Evolutionary conservation across 2,329 filamentous ascomycete species (phyloP), one percentile per base, ranked within the genome.

Genomic region (Ceratocystis albifundus): DNA sequence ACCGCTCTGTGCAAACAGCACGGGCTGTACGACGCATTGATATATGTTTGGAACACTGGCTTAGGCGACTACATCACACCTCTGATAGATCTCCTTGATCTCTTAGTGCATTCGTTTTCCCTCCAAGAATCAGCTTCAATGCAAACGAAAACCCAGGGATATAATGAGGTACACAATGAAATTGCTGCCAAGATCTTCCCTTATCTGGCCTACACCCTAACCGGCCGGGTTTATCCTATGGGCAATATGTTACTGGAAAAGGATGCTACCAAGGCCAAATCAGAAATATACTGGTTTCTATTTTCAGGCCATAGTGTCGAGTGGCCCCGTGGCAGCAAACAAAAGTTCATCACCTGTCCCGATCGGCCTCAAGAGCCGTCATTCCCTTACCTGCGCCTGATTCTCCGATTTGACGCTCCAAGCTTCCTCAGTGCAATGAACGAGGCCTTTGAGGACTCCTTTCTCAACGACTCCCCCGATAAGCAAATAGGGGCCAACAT

Each of bases 41-140:
- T 95, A 55, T 96, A 97, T 74, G 89, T 99, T 66, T 99, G 94
- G 94, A 97, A 96, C 68, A 88, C 90, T 74, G 91, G 90, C 2
- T 79, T 99, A 32, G 79, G 80, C 69, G 95, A 99, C 75, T 96
- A 95, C 72, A 86, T 96, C 69, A 95, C 92, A 1, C 93, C 94
- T 0, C 79, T 97, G 66, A 87, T 90, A 70, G 91, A 96, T 69
- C 82, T 99, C 1, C 78, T 96, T 62, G 78, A 83, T 15, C 79
- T 96, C n/a, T 74, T 88, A 41, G 77, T 82, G 70, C 84, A 79
- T 32, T 75, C 83, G n/a, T 80, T 81, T 71, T 80, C 80, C 69
- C 79, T 80, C 66, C 81, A 81, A 10, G 80, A 84, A 67, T 78
- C 79, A 12, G 36, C 36, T 66, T 20, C 65, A 7, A 50, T 50